Percentiles rank a stretch among this genome's conserved stretches.
These are phyloP conservation scores for Henckelia pumila DNA, from an alignment of 257 asterid genomes.

Conservation along the genomic window DNA sequence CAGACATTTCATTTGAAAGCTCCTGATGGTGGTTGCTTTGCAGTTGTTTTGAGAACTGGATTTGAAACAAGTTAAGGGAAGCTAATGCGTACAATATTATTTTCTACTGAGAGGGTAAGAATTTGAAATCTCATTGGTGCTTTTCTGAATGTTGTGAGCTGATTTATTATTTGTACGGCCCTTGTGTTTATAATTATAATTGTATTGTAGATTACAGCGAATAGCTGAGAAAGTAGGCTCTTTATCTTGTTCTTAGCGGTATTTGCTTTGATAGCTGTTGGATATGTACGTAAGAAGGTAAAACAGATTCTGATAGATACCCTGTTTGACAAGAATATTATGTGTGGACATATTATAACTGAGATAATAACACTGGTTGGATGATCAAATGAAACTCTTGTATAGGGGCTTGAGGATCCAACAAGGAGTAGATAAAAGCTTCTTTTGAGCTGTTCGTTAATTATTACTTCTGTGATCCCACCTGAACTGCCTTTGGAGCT, in stretches of 20 bases:
- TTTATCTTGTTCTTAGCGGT: no score
- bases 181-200: no score
- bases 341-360: no score
- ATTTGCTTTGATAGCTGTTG: slow-evolving; percentile 94
- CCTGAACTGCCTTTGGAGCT: no score
- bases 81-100: no score
- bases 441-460: slow-evolving; percentile 85
- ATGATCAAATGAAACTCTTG: no score
- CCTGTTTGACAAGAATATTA: no score
- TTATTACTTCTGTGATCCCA: slow-evolving; percentile 94
- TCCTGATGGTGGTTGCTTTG: slow-evolving; percentile 98
- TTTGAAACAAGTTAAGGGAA: slow-evolving; percentile 98
- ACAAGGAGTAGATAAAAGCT: slow-evolving; percentile 99
- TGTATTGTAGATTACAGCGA: slow-evolving; percentile 79
- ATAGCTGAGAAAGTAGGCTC: slow-evolving; percentile 98
- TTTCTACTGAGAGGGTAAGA: no score
- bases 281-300: slow-evolving; percentile 95
- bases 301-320: slow-evolving; percentile 3
- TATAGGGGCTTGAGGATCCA: no score
- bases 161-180: neutral
- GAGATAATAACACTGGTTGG: no score
- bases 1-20: slow-evolving; percentile 85
- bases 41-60: slow-evolving; percentile 95
- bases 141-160: slow-evolving; percentile 20
- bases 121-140: slow-evolving; percentile 23